A percentile compares a stretch with the other conserved stretches of the same genome.
Evolutionary conservation across 1,284 basidiomycete species (phyloP).

Genomic region (Trametes versicolor): DNA sequence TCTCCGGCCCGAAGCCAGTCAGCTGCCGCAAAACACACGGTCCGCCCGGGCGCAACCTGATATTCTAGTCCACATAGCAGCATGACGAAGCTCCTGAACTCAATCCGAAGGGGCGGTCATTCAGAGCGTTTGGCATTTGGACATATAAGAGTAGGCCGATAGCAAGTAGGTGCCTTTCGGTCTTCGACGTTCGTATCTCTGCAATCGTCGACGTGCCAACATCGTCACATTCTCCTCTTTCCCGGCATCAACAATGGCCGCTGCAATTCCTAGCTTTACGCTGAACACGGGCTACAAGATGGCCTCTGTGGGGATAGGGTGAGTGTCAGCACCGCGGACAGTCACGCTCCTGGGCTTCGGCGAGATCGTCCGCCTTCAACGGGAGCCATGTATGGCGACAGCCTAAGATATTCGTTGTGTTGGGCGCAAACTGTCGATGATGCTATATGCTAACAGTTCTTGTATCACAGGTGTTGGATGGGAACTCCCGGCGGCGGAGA

Average conservation of each 20-base stretch:
- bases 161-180: not conserved
- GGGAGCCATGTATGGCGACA: not conserved
- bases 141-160: not conserved
- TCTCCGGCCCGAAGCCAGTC: slow-evolving; percentile 9
- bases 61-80: not conserved
- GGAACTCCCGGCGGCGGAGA: slow-evolving; percentile 37
- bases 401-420: too few species aligned
- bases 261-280: slow-evolving; percentile 28
- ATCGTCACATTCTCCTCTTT: not conserved
- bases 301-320: slow-evolving; percentile 38
- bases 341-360: too few species aligned
- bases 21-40: not conserved
- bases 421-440: not conserved
- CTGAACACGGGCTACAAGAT: slow-evolving; percentile 35
- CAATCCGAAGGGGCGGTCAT: not conserved
- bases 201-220: not conserved
- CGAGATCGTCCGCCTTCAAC: too few species aligned
- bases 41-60: not conserved
- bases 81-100: not conserved
- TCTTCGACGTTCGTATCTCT: not conserved
- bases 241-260: slow-evolving; percentile 19
- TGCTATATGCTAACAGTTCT: not conserved
- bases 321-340: slow-evolving; percentile 1
- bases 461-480: slow-evolving; percentile 35
- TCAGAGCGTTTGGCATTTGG: not conserved